Evolutionary conservation across 176 grass and related monocot species (phyloP).

Genomic region (Dendrocalamus sinicus): DNA sequence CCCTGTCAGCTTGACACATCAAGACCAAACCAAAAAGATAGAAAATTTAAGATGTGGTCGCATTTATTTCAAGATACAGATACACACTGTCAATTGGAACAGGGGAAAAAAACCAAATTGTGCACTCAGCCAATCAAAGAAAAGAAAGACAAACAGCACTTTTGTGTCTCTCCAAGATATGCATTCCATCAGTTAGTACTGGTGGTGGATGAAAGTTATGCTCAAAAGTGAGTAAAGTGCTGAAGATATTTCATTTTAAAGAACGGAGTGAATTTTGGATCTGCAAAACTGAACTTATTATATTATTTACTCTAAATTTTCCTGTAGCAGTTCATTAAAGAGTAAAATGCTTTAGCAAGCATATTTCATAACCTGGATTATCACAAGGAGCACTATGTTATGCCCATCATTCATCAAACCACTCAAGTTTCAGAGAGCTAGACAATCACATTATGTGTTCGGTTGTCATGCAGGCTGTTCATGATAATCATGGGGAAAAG

Average conservation of each 20-base stretch:
- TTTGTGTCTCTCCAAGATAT: neutral
- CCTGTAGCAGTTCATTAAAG: constrained; percentile 17
- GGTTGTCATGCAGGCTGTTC: constrained; percentile 60
- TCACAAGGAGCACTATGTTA: constrained; percentile 19
- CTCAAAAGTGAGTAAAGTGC: neutral
- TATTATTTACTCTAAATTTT: constrained; percentile 18
- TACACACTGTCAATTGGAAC: neutral
- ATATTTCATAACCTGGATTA: constrained; percentile 20
- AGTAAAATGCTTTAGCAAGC: neutral
- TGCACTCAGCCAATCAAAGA: neutral
- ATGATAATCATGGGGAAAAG: constrained; percentile 56
- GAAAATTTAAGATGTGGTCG: neutral
- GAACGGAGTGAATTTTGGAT: neutral
- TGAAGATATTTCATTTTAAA: constrained; percentile 27
- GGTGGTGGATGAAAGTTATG: neutral
- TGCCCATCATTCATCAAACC: neutral
- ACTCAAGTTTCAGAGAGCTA: constrained; percentile 4
- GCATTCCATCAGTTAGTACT: constrained; percentile 14
- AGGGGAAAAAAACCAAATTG: neutral
- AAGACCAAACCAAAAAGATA: neutral
- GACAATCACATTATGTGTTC: constrained; percentile 22
- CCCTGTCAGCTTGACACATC: neutral
- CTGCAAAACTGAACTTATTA: neutral
- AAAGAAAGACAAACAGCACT: neutral
- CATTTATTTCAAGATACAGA: neutral